Evolutionary conservation across 805 yeast genomes (phyloP), one percentile per base, ranked within the genome.

Genomic region (Wickerhamomyces kurtzmanii): DNA sequence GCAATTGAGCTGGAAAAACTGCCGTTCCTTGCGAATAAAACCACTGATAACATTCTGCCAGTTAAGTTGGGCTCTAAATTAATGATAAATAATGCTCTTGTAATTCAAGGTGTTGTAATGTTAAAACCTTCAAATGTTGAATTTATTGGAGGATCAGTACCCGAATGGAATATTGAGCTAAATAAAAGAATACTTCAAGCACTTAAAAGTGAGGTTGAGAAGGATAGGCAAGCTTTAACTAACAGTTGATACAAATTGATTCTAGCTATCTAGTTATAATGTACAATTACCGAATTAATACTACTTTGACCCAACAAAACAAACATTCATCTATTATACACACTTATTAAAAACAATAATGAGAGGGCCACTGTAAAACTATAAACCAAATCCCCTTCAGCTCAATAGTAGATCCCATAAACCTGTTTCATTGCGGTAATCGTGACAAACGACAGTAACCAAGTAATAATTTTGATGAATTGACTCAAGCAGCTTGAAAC

Each of bases 381-480:
- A n/a, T n/a, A n/a, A n/a, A n/a, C 12, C 12, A 17, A 17, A 2
- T 15, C 12, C 9, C 9, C 12, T 21, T 33, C 28, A 43, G 11
- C 28, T 24, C 33, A 59, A 37, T 20, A 82, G 51, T 28, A 71
- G 40, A 14, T 75, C 76, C 96, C 96, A 86, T 28, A 86, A 62
- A 1, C 76, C 93, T 33, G 65, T 59, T 42, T 76, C 84, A 30
- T 76, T 68, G 26, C 71, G 70, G 54, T 66, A 85, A 46, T 87
- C 89, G 47, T 87, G 96, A 49, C 83, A 85, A 17, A 89, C 77
- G 36, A 89, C 65, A 23, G 95, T 79, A n/a, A 86, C 85, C 42
- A 91, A 62, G 39, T 71, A 73, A 38, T 80, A 82, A 29, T 72
- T 65, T 21, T 73, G 65, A 47, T 75, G 66, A 20, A 85, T 64